Base-by-base conservation (phyloP, 805 yeast genomes). In the Starmerella apis region DNA sequence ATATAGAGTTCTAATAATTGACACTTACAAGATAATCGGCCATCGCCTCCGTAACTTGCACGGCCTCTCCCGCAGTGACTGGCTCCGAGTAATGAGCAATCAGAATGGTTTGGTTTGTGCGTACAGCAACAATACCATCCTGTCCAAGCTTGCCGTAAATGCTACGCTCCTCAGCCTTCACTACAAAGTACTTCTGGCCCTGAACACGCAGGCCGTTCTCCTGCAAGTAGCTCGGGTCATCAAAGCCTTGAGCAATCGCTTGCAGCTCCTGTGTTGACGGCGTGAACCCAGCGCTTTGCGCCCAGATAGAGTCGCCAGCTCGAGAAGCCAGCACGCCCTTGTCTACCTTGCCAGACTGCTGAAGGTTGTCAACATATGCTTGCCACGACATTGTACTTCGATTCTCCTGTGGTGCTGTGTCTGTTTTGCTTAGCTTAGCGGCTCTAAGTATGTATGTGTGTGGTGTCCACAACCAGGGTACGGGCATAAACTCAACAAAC, bases 261-360 rank as follows among this genome's bases (percentile, higher is more conserved):
- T 72, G 59, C 58, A 88, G 79, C 70, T 92, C 98, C 39, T 74
- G 71, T 10, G 80, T 77, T 41, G 76, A 74, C 59, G 88, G 75
- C 31, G 71, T 65, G 53, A 86, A 77, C 36, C 78, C 77, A 53
- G 83, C 76, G 16, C 92, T 74, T 59, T 80, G 78, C 20, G 97
- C 97, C 98, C 98, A 92, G 47, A 80, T 76, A 19, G 95, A 77
- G 67, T 88, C 95, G 42, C 98, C 98, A 13, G 94, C 95, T 59
- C 84, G 82, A 9, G 96, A 88, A 69, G 84, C 88, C 59, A 92
- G 79, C 37, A 94, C 92, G 30, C 97, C 96, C 67, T 80, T 80
- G 71, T 90, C 96, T 58, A 92, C 74, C 67, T 85, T 86, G 55
- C 86, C 86, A 46, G 96, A 83, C 50, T 81, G 84, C 58, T 83